A percentile compares a stretch with the other conserved stretches of the same genome.
These are phyloP conservation scores for Xylaria telfairii DNA, from an alignment of 495 filamentous ascomycete genomes.

Conservation along the genomic window DNA sequence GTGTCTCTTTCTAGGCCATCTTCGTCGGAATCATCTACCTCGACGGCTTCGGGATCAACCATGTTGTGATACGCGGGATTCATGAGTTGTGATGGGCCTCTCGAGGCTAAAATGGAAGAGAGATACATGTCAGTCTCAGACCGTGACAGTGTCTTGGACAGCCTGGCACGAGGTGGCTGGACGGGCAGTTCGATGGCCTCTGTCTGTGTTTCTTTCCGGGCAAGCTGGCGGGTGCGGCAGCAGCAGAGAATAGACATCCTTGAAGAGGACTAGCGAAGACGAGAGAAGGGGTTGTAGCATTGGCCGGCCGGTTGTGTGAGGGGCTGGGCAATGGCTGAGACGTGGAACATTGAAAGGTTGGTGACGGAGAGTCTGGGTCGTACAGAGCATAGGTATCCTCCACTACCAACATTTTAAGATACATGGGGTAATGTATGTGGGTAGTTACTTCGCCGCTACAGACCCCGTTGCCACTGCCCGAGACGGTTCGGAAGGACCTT, in stretches of 20 bases:
- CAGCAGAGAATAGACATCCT: conserved; percentile 51
- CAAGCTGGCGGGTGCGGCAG: conserved; percentile 38
- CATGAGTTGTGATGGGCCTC: conserved; percentile 29
- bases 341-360: not conserved
- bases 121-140: conserved; percentile 29
- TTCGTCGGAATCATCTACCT: conserved; percentile 53
- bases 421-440: no score
- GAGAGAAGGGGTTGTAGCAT: conserved; percentile 22
- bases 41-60: conserved; percentile 39
- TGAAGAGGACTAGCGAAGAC: conserved; percentile 22
- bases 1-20: conserved; percentile 37
- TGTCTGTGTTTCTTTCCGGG: conserved; percentile 27
- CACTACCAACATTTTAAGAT: no score
- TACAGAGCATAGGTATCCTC: no score
- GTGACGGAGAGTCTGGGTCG: not conserved
- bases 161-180: conserved; percentile 32
- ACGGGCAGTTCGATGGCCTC: conserved; percentile 34
- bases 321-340: not conserved
- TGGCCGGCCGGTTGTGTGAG: conserved; percentile 30
- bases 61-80: conserved; percentile 33
- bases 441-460: not conserved
- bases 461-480: not conserved
- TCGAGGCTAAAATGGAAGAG: conserved; percentile 24
- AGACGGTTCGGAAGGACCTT: not conserved
- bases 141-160: conserved; percentile 32